Evolutionary conservation across 2,329 filamentous ascomycete species (phyloP), one percentile per base, ranked within the genome.

Genomic region (Boeremia lycopersici): DNA sequence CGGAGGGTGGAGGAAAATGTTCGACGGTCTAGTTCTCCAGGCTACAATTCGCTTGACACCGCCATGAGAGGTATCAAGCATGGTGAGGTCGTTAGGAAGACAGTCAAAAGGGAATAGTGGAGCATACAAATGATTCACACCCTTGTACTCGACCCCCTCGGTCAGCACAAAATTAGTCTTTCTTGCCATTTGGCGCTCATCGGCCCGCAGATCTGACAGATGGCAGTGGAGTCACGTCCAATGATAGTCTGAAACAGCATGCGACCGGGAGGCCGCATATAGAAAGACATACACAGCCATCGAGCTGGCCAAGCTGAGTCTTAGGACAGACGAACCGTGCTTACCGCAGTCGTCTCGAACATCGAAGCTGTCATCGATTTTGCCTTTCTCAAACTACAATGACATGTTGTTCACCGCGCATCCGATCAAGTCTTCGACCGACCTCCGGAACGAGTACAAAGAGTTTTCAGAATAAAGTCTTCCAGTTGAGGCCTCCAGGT

Each of bases 1-100:
- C 13, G 41, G 39, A 45, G 30, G 12, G 40, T 36, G 23, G 35
- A 29, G 40, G 17, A 23, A 44, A 3, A 30, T 19, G n/a, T 38
- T 41, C 26, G 25, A 55, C 25, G n/a, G 35, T 19, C 28, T 17
- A 23, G 19, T 44, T 9, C 23, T 39, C 29, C 34, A 55, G 52
- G 45, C 45, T 55, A 19, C 52, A 38, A 29, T 36, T 49, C 40
- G 52, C 45, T 45, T 49, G 41, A 26, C 3, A 23, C 31, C 49
- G 26, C 45, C 30, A 36, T 9, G 25, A 46, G 15, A 46, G 35
- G 52, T 29, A 55, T 35, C n/a, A 26, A 35, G 23, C 23, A 10
- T 40, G 12, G 12, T 25, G 10, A 41, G 9, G n/a, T 17, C 17
- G 17, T 35, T 4, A 13, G 9, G 35, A 26, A 7, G 25, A 29